Percentiles rank a stretch among this genome's conserved stretches.
phyloP scores from a whole-genome alignment of 139 green algal genomes.

The Picochlorum sp. region DNA sequence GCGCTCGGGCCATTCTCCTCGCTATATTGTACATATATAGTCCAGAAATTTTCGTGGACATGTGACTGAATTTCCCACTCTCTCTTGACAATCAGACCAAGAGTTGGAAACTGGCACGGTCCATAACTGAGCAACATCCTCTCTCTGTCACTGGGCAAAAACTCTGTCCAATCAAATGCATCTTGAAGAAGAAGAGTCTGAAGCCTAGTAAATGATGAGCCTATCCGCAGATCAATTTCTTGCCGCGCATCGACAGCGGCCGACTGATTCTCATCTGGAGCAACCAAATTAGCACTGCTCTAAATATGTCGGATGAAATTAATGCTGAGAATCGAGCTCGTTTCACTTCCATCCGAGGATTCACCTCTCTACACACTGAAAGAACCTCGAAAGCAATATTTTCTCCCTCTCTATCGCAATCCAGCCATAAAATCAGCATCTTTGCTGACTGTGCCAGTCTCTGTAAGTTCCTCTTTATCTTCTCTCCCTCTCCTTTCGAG shows the following conservation, averaged over 20 bases:
- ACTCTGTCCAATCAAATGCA: slow-evolving; percentile 61
- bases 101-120: slow-evolving; percentile 95
- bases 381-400: slow-evolving; percentile 98
- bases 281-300: slow-evolving; percentile 46
- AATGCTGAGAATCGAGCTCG: slow-evolving; percentile 87
- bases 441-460: slow-evolving; percentile 49
- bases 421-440: slow-evolving; percentile 93
- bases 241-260: slow-evolving; percentile 84
- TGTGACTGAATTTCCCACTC: slow-evolving; percentile 89
- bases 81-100: slow-evolving; percentile 94
- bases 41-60: slow-evolving; percentile 89
- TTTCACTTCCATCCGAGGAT: slow-evolving; percentile 55
- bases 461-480: slow-evolving; percentile 67
- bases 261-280: slow-evolving; percentile 68
- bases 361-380: slow-evolving; percentile 61
- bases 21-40: slow-evolving; percentile 45
- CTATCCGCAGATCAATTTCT: slow-evolving; percentile 95
- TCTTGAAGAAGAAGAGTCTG: slow-evolving; percentile 89
- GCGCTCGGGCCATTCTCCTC: not conserved
- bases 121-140: slow-evolving; percentile 77
- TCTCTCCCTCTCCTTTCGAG: slow-evolving; percentile 47
- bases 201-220: slow-evolving; percentile 92
- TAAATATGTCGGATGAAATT: slow-evolving; percentile 54
- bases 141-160: slow-evolving; percentile 10
- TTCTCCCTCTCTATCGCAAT: slow-evolving; percentile 97